A percentile compares a stretch with the other conserved stretches of the same genome.
phyloP scores from a whole-genome alignment of 768 basidiomycete genomes.

The Pulveroboletus sp. region DNA sequence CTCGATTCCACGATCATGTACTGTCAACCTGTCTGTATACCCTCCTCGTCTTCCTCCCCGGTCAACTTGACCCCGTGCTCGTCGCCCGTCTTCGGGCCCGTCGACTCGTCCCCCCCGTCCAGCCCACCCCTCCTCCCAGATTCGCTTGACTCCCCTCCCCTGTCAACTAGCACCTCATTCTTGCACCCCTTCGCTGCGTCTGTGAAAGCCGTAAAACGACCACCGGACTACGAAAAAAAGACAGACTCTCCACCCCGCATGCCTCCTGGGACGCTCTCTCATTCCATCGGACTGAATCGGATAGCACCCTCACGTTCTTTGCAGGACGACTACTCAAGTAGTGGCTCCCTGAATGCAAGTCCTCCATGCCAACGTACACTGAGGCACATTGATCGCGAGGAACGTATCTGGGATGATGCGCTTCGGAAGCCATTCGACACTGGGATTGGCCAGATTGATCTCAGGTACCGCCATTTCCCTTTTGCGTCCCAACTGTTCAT shows the following conservation, averaged over 20 bases:
- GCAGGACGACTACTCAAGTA: constrained; percentile 22
- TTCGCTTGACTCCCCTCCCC: constrained; percentile 31
- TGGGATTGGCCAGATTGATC: constrained; percentile 45
- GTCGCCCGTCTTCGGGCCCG: constrained; percentile 38
- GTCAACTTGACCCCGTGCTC: constrained; percentile 44
- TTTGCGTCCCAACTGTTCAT: constrained; percentile 10
- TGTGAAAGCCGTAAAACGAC: constrained; percentile 41
- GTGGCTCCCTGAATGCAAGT: constrained; percentile 6
- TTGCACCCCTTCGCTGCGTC: constrained; percentile 58
- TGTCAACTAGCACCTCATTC: constrained; percentile 6
- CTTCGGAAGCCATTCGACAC: constrained; percentile 42
- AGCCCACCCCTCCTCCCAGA: constrained; percentile 28
- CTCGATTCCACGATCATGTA: constrained; percentile 11
- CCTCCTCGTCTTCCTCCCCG: constrained; percentile 11
- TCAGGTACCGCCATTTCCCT: constrained; percentile 42
- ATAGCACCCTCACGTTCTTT: constrained; percentile 14
- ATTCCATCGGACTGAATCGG: constrained; percentile 13
- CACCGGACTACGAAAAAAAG: constrained; percentile 44
- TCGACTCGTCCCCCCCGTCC: constrained; percentile 36
- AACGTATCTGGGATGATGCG: constrained; percentile 45
- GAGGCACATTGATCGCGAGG: constrained; percentile 29
- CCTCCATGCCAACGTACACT: constrained; percentile 11
- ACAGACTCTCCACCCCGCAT: constrained; percentile 16
- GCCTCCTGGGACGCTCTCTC: constrained; percentile 19
- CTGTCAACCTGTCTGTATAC: not conserved